A percentile compares a stretch with the other conserved stretches of the same genome.
Evolutionary conservation across 2,329 filamentous ascomycete genomes (phyloP).

Genomic region (Colletotrichum sp.): DNA sequence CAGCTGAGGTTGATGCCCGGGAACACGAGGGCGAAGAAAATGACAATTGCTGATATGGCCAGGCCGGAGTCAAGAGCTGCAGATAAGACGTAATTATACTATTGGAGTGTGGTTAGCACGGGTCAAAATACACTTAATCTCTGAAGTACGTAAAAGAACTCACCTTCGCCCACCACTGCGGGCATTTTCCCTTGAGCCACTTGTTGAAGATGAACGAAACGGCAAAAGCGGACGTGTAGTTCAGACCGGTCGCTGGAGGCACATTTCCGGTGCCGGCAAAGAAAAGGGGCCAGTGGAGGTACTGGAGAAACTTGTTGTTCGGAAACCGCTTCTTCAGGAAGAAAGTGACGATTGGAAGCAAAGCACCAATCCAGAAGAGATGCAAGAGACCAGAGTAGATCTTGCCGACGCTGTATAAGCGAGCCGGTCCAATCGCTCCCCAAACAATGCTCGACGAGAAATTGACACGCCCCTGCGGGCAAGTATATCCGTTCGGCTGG

Average conservation of each 20-base stretch:
- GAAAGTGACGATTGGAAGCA: conserved; percentile 7
- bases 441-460: conserved; percentile 54
- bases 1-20: conserved; percentile 39
- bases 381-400: conserved; percentile 53
- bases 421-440: conserved; percentile 55
- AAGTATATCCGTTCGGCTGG: conserved; percentile 51
- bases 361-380: conserved; percentile 53
- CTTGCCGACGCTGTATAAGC: conserved; percentile 49
- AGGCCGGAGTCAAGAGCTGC: conserved; percentile 46
- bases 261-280: conserved; percentile 14
- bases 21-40: conserved; percentile 48
- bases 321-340: conserved; percentile 6
- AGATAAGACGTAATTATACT: conserved; percentile 43
- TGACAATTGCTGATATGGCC: conserved; percentile 44
- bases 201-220: conserved; percentile 13
- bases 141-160: accelerated
- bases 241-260: conserved; percentile 11
- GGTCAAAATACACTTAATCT: background rate
- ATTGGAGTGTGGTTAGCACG: background rate
- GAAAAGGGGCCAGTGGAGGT: conserved; percentile 17
- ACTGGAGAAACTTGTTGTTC: background rate
- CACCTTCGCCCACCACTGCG: conserved; percentile 16
- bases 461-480: conserved; percentile 52
- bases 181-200: conserved; percentile 14
- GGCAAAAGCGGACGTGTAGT: conserved; percentile 6